Evolutionary conservation across 208 protist species (phyloP).

Genomic region (Leishmania turanica): DNA sequence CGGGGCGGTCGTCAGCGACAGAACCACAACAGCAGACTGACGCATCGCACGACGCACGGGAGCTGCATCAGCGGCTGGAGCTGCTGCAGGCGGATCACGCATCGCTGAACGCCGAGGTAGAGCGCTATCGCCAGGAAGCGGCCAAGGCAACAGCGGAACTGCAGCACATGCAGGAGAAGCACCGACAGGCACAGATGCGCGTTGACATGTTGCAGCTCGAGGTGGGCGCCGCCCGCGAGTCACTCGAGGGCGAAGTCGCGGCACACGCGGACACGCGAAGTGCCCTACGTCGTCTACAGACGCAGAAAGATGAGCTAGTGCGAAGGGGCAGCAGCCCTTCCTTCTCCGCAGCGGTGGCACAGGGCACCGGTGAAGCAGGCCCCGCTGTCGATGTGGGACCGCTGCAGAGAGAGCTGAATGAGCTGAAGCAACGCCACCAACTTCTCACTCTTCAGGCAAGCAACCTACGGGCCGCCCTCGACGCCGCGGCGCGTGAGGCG

Average conservation of each 20-base stretch:
- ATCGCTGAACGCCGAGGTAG: constrained; percentile 17
- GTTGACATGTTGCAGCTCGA: constrained; percentile 38
- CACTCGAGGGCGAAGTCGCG: constrained; percentile 49
- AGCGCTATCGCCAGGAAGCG: constrained; percentile 29
- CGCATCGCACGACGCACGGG: neutral
- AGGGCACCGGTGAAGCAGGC: constrained; percentile 13
- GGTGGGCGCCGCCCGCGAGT: constrained; percentile 37
- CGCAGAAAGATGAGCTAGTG: neutral
- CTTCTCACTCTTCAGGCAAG: constrained; percentile 36
- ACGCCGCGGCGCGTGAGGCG: constrained; percentile 44
- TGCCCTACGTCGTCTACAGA: constrained; percentile 33
- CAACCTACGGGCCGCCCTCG: constrained; percentile 51
- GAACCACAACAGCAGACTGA: neutral
- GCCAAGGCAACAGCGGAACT: constrained; percentile 38
- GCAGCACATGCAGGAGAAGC: constrained; percentile 37
- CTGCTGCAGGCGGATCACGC: constrained; percentile 31
- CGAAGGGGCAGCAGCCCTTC: neutral
- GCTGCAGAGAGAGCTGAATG: constrained; percentile 19
- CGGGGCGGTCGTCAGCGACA: neutral
- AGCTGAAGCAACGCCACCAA: constrained; percentile 30
- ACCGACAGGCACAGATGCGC: constrained; percentile 17
- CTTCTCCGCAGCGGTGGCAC: neutral
- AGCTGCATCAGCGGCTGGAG: constrained; percentile 17
- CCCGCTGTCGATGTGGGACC: constrained; percentile 15
- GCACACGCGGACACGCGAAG: constrained; percentile 48